phyloP scores from a whole-genome alignment of 1,284 basidiomycete species.

The Vanrija pseudolonga region DNA sequence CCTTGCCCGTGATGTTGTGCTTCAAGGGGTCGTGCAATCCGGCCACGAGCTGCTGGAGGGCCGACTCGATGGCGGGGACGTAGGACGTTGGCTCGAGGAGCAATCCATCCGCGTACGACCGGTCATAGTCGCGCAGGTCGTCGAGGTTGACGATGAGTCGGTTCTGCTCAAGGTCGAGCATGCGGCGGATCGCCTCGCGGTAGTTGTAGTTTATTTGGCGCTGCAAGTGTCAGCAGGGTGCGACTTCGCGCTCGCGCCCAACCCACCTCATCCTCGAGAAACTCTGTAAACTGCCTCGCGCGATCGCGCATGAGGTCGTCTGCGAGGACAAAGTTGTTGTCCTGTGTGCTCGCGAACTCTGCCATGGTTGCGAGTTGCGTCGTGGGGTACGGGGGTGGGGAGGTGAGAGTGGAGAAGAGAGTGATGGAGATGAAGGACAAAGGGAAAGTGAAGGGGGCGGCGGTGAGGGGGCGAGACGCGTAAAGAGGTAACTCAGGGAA shows the following conservation, averaged over 20 bases:
- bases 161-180: slow-evolving; percentile 79
- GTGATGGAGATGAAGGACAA: background rate
- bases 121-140: slow-evolving; percentile 89
- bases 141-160: slow-evolving; percentile 95
- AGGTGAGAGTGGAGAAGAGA: background rate
- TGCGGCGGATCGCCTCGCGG: slow-evolving; percentile 74
- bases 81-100: slow-evolving; percentile 84
- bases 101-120: slow-evolving; percentile 66
- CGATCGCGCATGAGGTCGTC: slow-evolving; percentile 73
- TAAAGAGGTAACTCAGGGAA: background rate
- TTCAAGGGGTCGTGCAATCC: slow-evolving; percentile 74
- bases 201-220: slow-evolving; percentile 62
- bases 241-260: background rate
- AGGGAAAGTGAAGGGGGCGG: background rate
- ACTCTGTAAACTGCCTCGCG: slow-evolving; percentile 78
- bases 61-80: slow-evolving; percentile 88
- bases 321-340: slow-evolving; percentile 38
- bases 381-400: background rate
- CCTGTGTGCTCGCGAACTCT: slow-evolving; percentile 31
- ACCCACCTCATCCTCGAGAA: slow-evolving; percentile 73
- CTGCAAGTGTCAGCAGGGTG: slow-evolving; percentile 15
- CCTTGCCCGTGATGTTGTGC: slow-evolving; percentile 74
- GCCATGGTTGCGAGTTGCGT: slow-evolving; percentile 25
- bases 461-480: background rate
- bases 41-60: slow-evolving; percentile 70